Conservation (phyloP, 2,329 filamentous ascomycete species). For the Arthrobotrys megalospora region DNA sequence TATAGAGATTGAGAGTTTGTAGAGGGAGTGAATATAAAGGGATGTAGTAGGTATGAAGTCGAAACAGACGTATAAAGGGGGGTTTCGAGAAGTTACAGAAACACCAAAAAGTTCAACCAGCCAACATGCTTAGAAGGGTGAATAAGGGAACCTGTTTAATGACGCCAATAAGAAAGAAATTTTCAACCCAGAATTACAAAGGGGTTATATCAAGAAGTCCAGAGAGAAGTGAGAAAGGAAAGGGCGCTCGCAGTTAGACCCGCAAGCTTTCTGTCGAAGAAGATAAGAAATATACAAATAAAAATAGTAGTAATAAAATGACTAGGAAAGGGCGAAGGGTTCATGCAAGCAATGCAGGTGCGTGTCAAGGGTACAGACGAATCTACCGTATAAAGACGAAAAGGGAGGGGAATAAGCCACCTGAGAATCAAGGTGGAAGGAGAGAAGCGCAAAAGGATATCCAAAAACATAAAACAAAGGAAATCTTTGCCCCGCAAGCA, state of each 20-base stretch:
- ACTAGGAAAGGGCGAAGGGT: background rate
- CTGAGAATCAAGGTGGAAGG: constrained; percentile 14
- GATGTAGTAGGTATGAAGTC: background rate
- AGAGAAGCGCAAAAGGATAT: constrained; percentile 22
- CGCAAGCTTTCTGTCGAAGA: constrained; percentile 32
- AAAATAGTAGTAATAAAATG: constrained; percentile 6
- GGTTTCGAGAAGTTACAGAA: constrained; percentile 1
- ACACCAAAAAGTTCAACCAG: constrained; percentile 38
- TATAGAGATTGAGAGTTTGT: constrained; percentile 3
- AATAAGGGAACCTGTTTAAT: constrained; percentile 36
- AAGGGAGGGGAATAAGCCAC: constrained; percentile 13
- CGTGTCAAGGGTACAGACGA: constrained; percentile 32
- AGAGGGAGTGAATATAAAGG: constrained; percentile 24
- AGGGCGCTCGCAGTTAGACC: constrained; percentile 13
- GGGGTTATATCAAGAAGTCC: constrained; percentile 6
- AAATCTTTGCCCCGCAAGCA: constrained; percentile 53
- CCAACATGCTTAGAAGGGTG: constrained; percentile 34
- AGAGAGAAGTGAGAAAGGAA: constrained; percentile 15
- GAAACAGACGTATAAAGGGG: constrained; percentile 16
- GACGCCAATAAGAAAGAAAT: constrained; percentile 40
- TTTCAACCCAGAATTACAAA: constrained; percentile 49
- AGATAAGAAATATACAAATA: constrained; percentile 51
- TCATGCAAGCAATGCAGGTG: constrained; percentile 37
- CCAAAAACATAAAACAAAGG: constrained; percentile 50
- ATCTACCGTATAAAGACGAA: constrained; percentile 55